These are phyloP conservation scores for Suillus subaureus DNA, from an alignment of 768 basidiomycete species.

Conservation along the genomic window DNA sequence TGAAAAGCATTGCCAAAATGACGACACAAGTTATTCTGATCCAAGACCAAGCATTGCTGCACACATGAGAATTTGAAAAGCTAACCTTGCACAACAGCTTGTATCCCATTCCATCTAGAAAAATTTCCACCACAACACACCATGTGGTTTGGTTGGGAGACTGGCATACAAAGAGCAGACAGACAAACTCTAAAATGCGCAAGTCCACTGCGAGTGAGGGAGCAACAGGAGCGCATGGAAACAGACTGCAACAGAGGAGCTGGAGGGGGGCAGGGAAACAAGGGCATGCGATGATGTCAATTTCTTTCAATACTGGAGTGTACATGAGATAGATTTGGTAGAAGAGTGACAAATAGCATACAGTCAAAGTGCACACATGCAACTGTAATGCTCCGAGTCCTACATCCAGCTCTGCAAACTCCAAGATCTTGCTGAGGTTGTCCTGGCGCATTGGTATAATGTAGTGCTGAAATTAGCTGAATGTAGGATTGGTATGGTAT, in stretches of 20 bases:
- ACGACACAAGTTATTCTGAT: constrained; percentile 24
- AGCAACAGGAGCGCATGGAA: constrained; percentile 14
- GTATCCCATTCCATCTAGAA: constrained; percentile 16
- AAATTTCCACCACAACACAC: constrained; percentile 17
- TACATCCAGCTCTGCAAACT: too few relatives aligned
- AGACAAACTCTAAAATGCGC: constrained; percentile 30
- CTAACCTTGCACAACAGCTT: constrained; percentile 16
- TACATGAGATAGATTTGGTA: too few relatives aligned
- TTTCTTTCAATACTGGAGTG: too few relatives aligned
- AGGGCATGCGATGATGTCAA: too few relatives aligned
- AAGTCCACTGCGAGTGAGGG: constrained; percentile 35
- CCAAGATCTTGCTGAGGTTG: too few relatives aligned
- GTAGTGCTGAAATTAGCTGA: too few relatives aligned
- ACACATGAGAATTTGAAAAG: neutral
- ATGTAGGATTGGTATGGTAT: too few relatives aligned
- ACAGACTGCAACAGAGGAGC: constrained; percentile 20
- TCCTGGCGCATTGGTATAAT: too few relatives aligned
- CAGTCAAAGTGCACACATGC: too few relatives aligned
- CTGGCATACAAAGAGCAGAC: constrained; percentile 13
- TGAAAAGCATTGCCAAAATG: constrained; percentile 26
- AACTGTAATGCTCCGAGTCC: too few relatives aligned
- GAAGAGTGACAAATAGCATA: too few relatives aligned
- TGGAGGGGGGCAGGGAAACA: constrained; percentile 1
- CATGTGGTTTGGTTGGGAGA: constrained; percentile 17
- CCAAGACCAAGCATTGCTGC: neutral